These are phyloP conservation scores for Trichosporon ovoides DNA, from an alignment of 1,284 basidiomycete species.

Conservation along the genomic window DNA sequence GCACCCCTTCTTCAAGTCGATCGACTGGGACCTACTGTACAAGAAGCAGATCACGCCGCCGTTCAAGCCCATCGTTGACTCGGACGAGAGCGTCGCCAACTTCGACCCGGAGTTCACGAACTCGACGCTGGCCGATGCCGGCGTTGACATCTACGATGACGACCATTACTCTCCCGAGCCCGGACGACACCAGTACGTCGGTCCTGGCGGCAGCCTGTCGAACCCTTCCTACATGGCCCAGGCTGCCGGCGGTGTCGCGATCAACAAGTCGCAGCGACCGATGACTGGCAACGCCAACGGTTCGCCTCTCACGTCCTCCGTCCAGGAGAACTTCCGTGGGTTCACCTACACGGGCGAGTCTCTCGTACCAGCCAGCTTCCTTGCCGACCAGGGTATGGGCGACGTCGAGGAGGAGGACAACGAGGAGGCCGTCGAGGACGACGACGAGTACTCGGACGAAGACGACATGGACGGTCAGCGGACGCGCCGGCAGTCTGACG, in stretches of 20 bases:
- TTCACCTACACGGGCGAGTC: conserved; percentile 86
- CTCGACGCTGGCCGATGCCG: conserved; percentile 48
- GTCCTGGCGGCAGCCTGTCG: conserved; percentile 44
- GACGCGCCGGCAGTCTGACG: conserved; percentile 45
- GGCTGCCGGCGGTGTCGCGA: conserved; percentile 39
- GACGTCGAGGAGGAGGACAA: conserved; percentile 41
- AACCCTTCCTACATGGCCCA: conserved; percentile 32
- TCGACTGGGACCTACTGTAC: conserved; percentile 83
- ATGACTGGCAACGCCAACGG: conserved; percentile 40
- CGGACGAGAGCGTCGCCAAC: conserved; percentile 94
- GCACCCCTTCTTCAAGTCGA: conserved; percentile 87
- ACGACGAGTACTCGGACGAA: conserved; percentile 45
- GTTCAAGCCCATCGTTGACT: conserved; percentile 96
- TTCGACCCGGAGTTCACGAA: conserved; percentile 97
- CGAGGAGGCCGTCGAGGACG: conserved; percentile 40
- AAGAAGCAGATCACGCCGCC: conserved; percentile 91
- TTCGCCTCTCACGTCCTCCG: conserved; percentile 75
- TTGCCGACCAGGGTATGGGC: conserved; percentile 44
- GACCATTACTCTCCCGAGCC: conserved; percentile 43
- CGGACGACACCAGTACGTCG: conserved; percentile 43
- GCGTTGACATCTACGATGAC: conserved; percentile 58
- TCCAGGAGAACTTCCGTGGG: conserved; percentile 90
- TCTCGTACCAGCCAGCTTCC: conserved; percentile 53
- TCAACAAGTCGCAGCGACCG: conserved; percentile 40
- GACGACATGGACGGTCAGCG: conserved; percentile 41